Base-by-base conservation (phyloP, 139 green algal species). In the Limnomonas spitsbergensis region DNA sequence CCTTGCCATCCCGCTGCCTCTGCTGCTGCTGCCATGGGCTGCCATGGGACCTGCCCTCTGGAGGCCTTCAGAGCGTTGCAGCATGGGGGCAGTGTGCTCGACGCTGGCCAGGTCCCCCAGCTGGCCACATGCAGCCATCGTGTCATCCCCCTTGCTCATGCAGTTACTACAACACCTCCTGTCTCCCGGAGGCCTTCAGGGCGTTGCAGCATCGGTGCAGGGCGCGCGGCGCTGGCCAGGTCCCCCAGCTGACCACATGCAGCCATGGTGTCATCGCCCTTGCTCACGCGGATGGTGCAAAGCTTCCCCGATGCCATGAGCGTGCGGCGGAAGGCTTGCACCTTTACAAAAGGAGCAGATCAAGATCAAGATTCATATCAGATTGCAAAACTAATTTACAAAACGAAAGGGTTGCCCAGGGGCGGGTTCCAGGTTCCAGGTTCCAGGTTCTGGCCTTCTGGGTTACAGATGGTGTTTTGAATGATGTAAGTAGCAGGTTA, bases 51-150 rank as follows among this genome's bases (percentile, higher is more conserved):
- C n/a, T n/a, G n/a, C n/a, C n/a, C n/a, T n/a, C n/a, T n/a, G n/a
- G n/a, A n/a, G n/a, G n/a, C n/a, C n/a, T n/a, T n/a, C n/a, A n/a
- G n/a, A n/a, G n/a, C n/a, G 38, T 3, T 81, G 38, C 40, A 84
- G 75, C 2, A 83, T 32, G 1, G 82, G 82, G 2, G 75, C 73
- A 2, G 69, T 74, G 1, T 68, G 75, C 52, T 52, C 40, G 6
- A 61, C n/a, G 9, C 37, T 40, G 1, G 37, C 40, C 36, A 69
- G 38, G 40, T 82, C 76, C 1, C 93, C 93, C 70, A 97, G 88
- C 87, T 97, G 93, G 9, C 93, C 93, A 67, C 93, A 97, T 0
- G 93, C 93, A 7, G 93, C 93, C 90, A 95, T 95, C 72, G 93
- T 82, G 68, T 95, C 92, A 38, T 94, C 91, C 0, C 93, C 93